Evolutionary conservation across 2,329 filamentous ascomycete species (phyloP).

Genomic region (Corynespora cassiicola): DNA sequence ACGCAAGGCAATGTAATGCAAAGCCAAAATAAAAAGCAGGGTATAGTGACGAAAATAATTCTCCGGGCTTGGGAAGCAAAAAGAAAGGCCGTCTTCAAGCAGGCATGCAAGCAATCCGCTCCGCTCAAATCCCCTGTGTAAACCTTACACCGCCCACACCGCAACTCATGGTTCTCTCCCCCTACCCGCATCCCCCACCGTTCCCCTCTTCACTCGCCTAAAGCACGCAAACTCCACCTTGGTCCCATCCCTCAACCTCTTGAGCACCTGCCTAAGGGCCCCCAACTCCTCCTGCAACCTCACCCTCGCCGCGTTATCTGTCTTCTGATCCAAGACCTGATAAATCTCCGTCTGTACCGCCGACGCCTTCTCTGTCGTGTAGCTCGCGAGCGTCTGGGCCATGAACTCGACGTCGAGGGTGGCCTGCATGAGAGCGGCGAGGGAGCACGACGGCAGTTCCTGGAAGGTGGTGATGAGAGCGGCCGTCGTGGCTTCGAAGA

Average conservation of each 20-base stretch:
- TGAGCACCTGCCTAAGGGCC: slow-evolving; percentile 86
- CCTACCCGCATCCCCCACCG: slow-evolving; percentile 8
- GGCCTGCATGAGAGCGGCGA: slow-evolving; percentile 91
- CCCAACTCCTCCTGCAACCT: slow-evolving; percentile 85
- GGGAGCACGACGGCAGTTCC: slow-evolving; percentile 68
- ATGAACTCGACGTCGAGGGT: slow-evolving; percentile 98
- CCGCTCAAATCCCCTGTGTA: too few species aligned
- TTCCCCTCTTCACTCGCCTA: slow-evolving; percentile 33
- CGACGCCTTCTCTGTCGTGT: slow-evolving; percentile 81
- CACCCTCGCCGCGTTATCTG: slow-evolving; percentile 83
- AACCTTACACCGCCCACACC: too few species aligned
- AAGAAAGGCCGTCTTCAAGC: slow-evolving; percentile 3
- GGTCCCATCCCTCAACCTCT: slow-evolving; percentile 58
- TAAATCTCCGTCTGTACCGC: slow-evolving; percentile 91
- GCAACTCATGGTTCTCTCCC: slow-evolving; percentile 1
- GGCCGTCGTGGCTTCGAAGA: slow-evolving; percentile 80
- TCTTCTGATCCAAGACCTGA: slow-evolving; percentile 85
- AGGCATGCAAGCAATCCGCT: too few species aligned
- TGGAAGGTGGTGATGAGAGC: slow-evolving; percentile 85
- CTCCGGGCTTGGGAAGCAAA: slow-evolving; percentile 14
- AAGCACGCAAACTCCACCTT: slow-evolving; percentile 47
- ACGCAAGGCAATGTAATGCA: too few species aligned
- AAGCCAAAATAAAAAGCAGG: too few species aligned
- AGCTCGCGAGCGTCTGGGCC: slow-evolving; percentile 88
- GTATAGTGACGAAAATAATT: too few species aligned